phyloP scores from a whole-genome alignment of 306 rosid genomes.

The Fragaria nilgerrensis region DNA sequence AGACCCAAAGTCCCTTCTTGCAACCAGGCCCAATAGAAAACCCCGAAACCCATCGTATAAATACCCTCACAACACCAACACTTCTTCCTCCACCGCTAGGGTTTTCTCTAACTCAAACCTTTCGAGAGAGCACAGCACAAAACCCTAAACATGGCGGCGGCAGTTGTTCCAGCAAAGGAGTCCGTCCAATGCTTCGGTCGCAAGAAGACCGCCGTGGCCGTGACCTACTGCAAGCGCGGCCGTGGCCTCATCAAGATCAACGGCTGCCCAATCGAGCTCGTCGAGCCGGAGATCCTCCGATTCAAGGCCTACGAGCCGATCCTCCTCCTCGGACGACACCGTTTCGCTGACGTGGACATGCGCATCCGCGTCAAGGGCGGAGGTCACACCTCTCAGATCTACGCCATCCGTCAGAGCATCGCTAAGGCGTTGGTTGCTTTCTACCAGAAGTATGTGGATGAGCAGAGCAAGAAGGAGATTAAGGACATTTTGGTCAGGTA shows the following conservation, averaged over 20 bases:
- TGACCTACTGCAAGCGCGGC: conserved; percentile 51
- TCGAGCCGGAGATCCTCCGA: conserved; percentile 54
- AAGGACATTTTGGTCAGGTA: conserved; percentile 48
- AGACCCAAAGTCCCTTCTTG: too few relatives aligned
- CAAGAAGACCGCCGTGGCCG: conserved; percentile 56
- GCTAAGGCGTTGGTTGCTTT: conserved; percentile 52
- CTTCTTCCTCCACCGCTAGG: too few relatives aligned
- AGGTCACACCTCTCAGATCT: conserved; percentile 55
- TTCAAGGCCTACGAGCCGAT: conserved; percentile 55
- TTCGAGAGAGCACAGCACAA: too few relatives aligned
- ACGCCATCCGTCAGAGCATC: conserved; percentile 57
- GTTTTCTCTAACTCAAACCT: too few relatives aligned
- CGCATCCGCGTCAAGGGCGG: conserved; percentile 53
- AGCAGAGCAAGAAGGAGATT: conserved; percentile 52
- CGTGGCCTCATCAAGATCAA: conserved; percentile 55
- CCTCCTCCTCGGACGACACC: conserved; percentile 47
- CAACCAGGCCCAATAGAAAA: too few relatives aligned
- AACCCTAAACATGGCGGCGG: too few relatives aligned
- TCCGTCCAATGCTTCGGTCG: conserved; percentile 55
- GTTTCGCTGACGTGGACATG: conserved; percentile 51
- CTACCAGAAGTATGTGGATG: conserved; percentile 56
- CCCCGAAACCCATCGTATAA: too few relatives aligned
- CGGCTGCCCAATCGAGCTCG: conserved; percentile 51
- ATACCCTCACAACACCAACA: too few relatives aligned
- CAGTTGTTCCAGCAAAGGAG: neutral